A percentile compares a stretch with the other conserved stretches of the same genome.
phyloP scores from a whole-genome alignment of 495 filamentous ascomycete genomes.

The Lophiotrema nucula region DNA sequence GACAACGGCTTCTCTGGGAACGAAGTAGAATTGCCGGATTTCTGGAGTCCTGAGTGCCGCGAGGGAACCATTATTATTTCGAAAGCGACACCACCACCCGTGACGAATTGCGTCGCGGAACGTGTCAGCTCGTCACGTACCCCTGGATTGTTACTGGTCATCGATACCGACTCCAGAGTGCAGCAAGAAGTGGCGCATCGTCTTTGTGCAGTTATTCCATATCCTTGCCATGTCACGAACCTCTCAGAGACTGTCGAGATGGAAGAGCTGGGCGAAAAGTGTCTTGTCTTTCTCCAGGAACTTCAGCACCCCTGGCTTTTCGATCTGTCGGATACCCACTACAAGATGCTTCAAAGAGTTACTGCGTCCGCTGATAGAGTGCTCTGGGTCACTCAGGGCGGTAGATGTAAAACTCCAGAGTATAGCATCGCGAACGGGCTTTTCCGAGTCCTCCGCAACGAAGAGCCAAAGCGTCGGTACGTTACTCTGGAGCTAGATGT shows the following conservation, averaged over 20 bases:
- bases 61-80: slow-evolving; percentile 3
- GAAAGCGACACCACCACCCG: slow-evolving; percentile 1
- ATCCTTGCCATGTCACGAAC: neutral
- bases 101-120: neutral
- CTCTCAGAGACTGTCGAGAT: neutral
- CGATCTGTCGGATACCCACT: neutral
- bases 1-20: neutral
- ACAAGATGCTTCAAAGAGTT: neutral
- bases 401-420: neutral
- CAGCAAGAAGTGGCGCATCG: neutral
- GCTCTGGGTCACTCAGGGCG: slow-evolving; percentile 17
- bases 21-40: slow-evolving; percentile 6
- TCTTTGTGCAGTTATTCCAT: neutral
- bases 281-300: neutral
- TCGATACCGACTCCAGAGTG: neutral
- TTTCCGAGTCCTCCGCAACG: slow-evolving; percentile 19
- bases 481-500: slow-evolving; percentile 5
- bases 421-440: slow-evolving; percentile 10
- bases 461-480: neutral
- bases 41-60: neutral
- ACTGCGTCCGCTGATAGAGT: neutral
- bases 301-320: neutral
- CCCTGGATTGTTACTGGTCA: neutral
- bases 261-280: neutral
- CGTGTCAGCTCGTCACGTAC: neutral